A percentile compares a stretch with the other conserved stretches of the same genome.
These are phyloP conservation scores for Kernera saxatilis DNA, from an alignment of 345 rosid species.

Conservation along the genomic window DNA sequence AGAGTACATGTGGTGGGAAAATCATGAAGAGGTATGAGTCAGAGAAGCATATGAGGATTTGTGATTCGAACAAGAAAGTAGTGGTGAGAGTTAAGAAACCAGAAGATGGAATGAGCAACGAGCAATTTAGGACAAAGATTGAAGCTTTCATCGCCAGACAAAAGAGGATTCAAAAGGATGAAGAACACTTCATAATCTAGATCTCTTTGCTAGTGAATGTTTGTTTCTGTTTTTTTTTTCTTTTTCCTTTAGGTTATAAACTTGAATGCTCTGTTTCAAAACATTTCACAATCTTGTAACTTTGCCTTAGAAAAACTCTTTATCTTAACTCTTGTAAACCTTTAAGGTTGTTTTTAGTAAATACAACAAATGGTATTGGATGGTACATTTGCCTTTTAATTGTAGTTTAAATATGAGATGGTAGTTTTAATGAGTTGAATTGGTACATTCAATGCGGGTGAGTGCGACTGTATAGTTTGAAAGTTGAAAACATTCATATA, in stretches of 20 bases:
- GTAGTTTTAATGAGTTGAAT: not conserved
- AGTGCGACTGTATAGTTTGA: not conserved
- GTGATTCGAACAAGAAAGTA: slow-evolving; percentile 23
- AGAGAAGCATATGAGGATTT: slow-evolving; percentile 35
- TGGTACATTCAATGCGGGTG: not conserved
- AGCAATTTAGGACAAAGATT: slow-evolving; percentile 54
- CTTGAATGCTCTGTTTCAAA: slow-evolving; percentile 5
- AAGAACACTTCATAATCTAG: slow-evolving; percentile 39
- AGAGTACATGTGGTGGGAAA: slow-evolving; percentile 6
- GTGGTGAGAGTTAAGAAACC: slow-evolving; percentile 28
- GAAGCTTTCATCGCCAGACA: slow-evolving; percentile 84
- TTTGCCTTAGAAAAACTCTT: not conserved
- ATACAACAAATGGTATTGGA: slow-evolving; percentile 6
- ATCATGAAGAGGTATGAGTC: slow-evolving; percentile 44
- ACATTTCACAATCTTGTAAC: slow-evolving; percentile 9
- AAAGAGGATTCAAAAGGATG: slow-evolving; percentile 61
- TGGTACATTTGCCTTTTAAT: not conserved
- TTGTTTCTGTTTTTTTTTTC: not conserved
- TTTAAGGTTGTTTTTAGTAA: not conserved
- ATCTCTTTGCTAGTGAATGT: not conserved
- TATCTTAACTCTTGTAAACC: slow-evolving; percentile 3
- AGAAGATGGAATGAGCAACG: slow-evolving; percentile 67
- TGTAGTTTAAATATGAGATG: not conserved
- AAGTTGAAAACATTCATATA: not conserved
- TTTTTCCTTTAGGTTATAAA: not conserved